Evolutionary conservation across 2,329 filamentous ascomycete species (phyloP), one percentile per base, ranked within the genome.

Genomic region (Plenodomus tracheiphilus): DNA sequence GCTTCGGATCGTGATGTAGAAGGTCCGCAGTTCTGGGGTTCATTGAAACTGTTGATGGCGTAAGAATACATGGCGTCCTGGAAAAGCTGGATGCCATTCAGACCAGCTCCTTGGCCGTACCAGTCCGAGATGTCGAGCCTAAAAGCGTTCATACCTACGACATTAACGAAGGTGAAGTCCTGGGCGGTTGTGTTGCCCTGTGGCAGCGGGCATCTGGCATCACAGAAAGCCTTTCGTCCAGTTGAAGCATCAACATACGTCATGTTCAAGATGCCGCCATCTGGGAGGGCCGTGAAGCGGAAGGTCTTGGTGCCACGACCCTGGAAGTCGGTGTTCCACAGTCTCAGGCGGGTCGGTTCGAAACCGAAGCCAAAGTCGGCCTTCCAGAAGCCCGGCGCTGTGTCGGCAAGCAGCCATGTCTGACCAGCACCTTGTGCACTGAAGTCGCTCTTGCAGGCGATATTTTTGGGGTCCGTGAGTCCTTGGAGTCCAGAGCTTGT

Each of bases 191-290:
- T 74, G 63, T 90, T 84, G 65, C 85, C 79, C 51, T 77, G 60
- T 54, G 88, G 91, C 40, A 99, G 80, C n/a, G 92, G 89, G 63
- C 94, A 99, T 64, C 84, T 81, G 53, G 85, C 87, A 44, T 92
- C 91, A 74, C 94, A 99, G 48, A 82, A 85, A 22, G 77, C 74
- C 46, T 86, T 86, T 42, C 82, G 76, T 20, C 88, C 87, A 1
- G 84, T 34, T 69, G 77, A 19, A 13, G 88, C 86, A 65, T 97
- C 91, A 55, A 86, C 85, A 62, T 94, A 97, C 32, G 91, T 96
- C 66, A 99, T 81, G 73, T 97, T 97, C 85, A 99, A 89, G 69
- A 99, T 97, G 43, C 94, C 94, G 54, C 89, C 86, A 64, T 93
- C 84, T 4, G 93, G 92, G 49, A 93, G 77, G 16, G 91, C 89